Percentiles rank a stretch among this genome's conserved stretches.
These are phyloP conservation scores for Pleurotus salmoneostramineus DNA, from an alignment of 768 basidiomycete genomes.

Conservation along the genomic window DNA sequence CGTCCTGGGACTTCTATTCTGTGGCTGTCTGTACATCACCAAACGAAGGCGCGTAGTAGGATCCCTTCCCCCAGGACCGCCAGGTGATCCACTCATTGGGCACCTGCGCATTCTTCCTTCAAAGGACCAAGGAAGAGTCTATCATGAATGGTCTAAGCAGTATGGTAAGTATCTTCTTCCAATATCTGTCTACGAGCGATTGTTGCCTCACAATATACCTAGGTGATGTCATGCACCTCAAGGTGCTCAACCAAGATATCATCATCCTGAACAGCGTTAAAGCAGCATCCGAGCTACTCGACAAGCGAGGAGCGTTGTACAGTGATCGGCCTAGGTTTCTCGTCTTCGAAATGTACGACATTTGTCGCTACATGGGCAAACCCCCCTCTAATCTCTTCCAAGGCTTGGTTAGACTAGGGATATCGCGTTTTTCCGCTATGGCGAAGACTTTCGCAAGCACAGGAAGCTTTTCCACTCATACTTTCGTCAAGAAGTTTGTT, in stretches of 20 bases:
- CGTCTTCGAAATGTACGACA: constrained; percentile 15
- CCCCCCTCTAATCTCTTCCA: background rate
- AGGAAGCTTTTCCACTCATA: background rate
- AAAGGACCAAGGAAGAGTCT: constrained; percentile 19
- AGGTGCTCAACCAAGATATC: constrained; percentile 20
- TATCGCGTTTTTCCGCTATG: background rate
- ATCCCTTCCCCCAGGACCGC: constrained; percentile 29
- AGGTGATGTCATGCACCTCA: constrained; percentile 22
- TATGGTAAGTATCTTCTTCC: constrained; percentile 22
- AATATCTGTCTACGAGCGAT: background rate
- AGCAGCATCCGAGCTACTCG: constrained; percentile 23
- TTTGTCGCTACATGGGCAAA: background rate
- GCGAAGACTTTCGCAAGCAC: background rate
- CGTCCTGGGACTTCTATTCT: too few relatives aligned
- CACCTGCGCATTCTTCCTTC: constrained; percentile 29
- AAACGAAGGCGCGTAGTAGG: too few relatives aligned
- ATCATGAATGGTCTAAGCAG: constrained; percentile 25
- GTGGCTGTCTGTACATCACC: too few relatives aligned
- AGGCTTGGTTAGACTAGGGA: background rate
- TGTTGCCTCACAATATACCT: background rate
- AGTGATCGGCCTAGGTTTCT: constrained; percentile 19
- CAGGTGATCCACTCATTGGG: constrained; percentile 32
- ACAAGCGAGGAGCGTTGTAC: constrained; percentile 21
- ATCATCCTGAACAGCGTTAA: constrained; percentile 20
- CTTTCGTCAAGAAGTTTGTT: background rate